These are phyloP conservation scores for Globisporangium spinosum DNA, from an alignment of 352 stramenopile genomes.

Conservation along the genomic window DNA sequence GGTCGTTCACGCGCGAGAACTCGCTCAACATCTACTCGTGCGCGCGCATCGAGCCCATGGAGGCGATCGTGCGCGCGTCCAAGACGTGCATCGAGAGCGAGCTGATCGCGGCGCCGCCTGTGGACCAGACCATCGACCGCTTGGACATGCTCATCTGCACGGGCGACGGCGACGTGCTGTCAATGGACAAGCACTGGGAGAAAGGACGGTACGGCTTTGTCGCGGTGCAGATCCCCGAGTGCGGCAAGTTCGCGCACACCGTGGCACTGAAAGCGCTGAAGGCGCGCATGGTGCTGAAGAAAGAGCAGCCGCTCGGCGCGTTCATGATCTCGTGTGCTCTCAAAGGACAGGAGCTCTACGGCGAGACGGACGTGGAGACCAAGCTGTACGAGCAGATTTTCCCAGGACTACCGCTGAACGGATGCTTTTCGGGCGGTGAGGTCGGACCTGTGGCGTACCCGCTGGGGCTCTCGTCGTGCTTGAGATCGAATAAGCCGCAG, in stretches of 20 bases:
- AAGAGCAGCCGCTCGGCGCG: constrained; percentile 25
- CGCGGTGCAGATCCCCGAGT: constrained; percentile 24
- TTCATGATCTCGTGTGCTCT: constrained; percentile 31
- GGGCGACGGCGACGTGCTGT: constrained; percentile 18
- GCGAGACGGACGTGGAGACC: constrained; percentile 22
- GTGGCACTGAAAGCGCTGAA: constrained; percentile 17
- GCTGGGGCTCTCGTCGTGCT: constrained; percentile 14
- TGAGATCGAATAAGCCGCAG: constrained; percentile 13
- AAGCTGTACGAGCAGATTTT: constrained; percentile 25
- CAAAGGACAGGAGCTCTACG: constrained; percentile 28
- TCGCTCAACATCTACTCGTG: constrained; percentile 17
- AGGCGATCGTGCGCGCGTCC: constrained; percentile 9
- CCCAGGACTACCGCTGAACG: constrained; percentile 22
- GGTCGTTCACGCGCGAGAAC: constrained; percentile 16
- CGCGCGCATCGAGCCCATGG: constrained; percentile 1
- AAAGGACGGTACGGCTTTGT: constrained; percentile 37
- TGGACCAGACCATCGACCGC: constrained; percentile 21
- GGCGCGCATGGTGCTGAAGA: constrained; percentile 6
- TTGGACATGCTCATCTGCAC: constrained; percentile 32
- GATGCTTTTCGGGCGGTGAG: constrained; percentile 33
- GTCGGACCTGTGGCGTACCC: constrained; percentile 37
- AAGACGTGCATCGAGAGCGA: constrained; percentile 11
- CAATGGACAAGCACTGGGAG: constrained; percentile 27
- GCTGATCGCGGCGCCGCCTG: neutral
- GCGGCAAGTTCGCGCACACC: constrained; percentile 20